Percentiles rank a stretch among this genome's conserved stretches.
Conservation (phyloP, 345 rosid genomes). For the Hibiscus tridactylites region DNA sequence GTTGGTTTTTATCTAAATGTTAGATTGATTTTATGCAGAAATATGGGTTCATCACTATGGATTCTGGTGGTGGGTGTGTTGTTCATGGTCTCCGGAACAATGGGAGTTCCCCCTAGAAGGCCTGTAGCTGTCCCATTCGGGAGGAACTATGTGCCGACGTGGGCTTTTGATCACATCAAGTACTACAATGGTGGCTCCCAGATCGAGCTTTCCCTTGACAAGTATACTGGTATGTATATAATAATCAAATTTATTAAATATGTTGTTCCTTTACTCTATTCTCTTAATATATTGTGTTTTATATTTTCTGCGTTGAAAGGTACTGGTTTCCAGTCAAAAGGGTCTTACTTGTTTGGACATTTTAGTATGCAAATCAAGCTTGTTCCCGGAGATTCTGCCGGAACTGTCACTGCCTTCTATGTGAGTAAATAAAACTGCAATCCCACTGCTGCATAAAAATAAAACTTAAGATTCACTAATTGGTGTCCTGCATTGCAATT, state of each 20-base stretch:
- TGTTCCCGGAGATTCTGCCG: conserved; percentile 77
- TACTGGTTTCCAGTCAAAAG: conserved; percentile 82
- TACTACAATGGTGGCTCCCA: conserved; percentile 68
- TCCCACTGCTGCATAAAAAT: too few relatives aligned
- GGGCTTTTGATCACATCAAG: conserved; percentile 92
- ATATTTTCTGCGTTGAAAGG: conserved; percentile 25
- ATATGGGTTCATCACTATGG: conserved; percentile 23
- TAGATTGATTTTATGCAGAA: neutral
- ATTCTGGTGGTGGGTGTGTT: conserved; percentile 25
- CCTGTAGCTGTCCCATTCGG: conserved; percentile 63
- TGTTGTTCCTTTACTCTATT: too few relatives aligned
- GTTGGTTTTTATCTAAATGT: neutral
- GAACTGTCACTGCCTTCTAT: conserved; percentile 75
- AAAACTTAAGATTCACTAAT: neutral
- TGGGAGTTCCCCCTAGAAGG: conserved; percentile 48
- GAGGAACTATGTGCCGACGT: conserved; percentile 69
- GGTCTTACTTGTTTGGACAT: conserved; percentile 71
- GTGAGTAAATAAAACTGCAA: conserved; percentile 25
- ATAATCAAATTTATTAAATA: neutral
- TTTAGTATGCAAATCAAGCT: conserved; percentile 79
- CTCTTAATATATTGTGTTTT: neutral
- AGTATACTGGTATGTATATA: conserved; percentile 43
- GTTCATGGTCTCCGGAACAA: conserved; percentile 38
- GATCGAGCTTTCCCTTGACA: conserved; percentile 62
- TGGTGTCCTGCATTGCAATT: conserved; percentile 31